Base-by-base conservation (phyloP, 2,329 filamentous ascomycete genomes). In the Sporothrix inflata region DNA sequence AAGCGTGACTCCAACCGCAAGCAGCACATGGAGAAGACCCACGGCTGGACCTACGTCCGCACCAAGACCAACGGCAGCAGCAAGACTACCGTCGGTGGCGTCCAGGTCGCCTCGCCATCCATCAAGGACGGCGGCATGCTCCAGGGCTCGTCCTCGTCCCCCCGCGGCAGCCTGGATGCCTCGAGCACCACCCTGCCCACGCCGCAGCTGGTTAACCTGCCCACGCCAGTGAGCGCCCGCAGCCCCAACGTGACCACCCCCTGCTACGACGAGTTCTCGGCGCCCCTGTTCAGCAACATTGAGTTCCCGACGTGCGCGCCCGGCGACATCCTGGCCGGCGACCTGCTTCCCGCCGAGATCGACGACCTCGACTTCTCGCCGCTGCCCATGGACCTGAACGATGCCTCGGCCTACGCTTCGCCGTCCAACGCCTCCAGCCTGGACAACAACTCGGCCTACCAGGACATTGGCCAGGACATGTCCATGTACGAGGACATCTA, bases 1-100 rank as follows among this genome's bases (percentile, higher is more conserved):
- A 98, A 98, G 86, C 91, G 94, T 73, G 92, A 97, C 84, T 96
- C 92, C 75, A 98, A 98, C 82, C 97, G 94, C 88, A 98, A 98
- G 81, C 95, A 98, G 82, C 94, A 98, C 83, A 98, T 98, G 94
- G 95, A 98, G 84, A 98, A 98, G 82, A 92, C 93, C 0, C 94
- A 98, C 78, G 91, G 91, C 73, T 97, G 93, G 92, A 86, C 87
- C n/a, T 98, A 98, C 77, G 87, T 94, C 71, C 92, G 95, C 75
- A 95, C 94, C 73, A 98, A 98, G 87, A 94, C 92, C 81, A 97
- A 97, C 79, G 92, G 92, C 79, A 93, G 92, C 83, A 89, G 86
- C 80, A 76, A 77, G 49, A 19, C 14, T n/a, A 21, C 11, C 21
- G 60, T 49, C 11, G 30, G 30, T 42, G 27, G 14, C 14, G 61